Percentiles rank a stretch among this genome's conserved stretches.
These are phyloP conservation scores for Mallotus japonicus DNA, from an alignment of 441 rosid genomes.

Conservation along the genomic window DNA sequence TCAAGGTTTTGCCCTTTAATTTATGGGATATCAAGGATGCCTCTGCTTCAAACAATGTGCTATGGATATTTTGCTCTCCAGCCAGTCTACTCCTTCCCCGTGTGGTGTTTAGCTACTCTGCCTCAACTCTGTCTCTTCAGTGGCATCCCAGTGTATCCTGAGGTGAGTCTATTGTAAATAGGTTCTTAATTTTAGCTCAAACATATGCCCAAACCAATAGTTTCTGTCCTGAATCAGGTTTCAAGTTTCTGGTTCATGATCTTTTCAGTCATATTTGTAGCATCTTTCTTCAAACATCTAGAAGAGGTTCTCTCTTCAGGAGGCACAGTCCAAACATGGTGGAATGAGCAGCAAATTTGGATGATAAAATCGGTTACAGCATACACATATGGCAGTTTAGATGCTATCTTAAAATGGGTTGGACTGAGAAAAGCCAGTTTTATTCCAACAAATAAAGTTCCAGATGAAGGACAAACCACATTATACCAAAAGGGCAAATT, in stretches of 20 bases:
- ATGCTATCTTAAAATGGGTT: constrained; percentile 29
- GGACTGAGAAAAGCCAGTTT: constrained; percentile 39
- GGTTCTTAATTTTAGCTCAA: not conserved
- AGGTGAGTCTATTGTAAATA: constrained; percentile 25
- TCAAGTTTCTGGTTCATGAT: constrained; percentile 22
- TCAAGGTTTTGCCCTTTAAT: constrained; percentile 43
- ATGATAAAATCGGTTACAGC: constrained; percentile 39
- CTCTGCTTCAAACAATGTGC: constrained; percentile 25
- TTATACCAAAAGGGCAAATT: constrained; percentile 35
- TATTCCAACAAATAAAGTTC: constrained; percentile 36
- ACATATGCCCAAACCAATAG: not conserved
- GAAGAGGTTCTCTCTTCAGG: constrained; percentile 29
- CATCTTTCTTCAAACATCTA: constrained; percentile 26
- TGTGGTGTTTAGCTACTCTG: constrained; percentile 34
- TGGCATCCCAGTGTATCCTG: constrained; percentile 41
- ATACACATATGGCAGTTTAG: constrained; percentile 29
- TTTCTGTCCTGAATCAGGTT: constrained; percentile 22
- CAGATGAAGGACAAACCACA: constrained; percentile 23
- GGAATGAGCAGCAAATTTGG: constrained; percentile 41
- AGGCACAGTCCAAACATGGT: constrained; percentile 23
- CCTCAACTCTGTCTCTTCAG: constrained; percentile 43
- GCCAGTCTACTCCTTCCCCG: constrained; percentile 26
- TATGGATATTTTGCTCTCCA: constrained; percentile 19
- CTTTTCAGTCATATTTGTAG: constrained; percentile 25
- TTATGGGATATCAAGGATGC: constrained; percentile 31